Evolutionary conservation across 805 yeast species (phyloP).

Genomic region (Metschnikowia colocasiae): DNA sequence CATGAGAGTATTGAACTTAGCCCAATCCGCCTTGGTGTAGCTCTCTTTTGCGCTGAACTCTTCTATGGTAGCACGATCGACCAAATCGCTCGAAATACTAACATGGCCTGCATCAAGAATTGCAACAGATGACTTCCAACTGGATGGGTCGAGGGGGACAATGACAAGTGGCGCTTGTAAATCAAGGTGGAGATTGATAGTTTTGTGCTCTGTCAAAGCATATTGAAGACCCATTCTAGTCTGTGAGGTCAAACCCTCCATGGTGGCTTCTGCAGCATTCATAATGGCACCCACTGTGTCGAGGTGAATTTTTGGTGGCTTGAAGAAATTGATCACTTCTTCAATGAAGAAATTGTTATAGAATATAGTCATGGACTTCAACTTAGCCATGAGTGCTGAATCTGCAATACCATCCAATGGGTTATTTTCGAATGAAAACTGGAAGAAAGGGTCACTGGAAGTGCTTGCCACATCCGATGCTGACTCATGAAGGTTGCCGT

Average conservation of each 20-base stretch:
- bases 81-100: slow-evolving; percentile 75
- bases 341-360: slow-evolving; percentile 85
- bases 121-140: slow-evolving; percentile 83
- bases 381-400: slow-evolving; percentile 64
- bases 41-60: slow-evolving; percentile 61
- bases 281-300: slow-evolving; percentile 88
- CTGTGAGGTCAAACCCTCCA: slow-evolving; percentile 85
- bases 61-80: slow-evolving; percentile 61
- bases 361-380: slow-evolving; percentile 84
- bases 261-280: slow-evolving; percentile 92
- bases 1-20: slow-evolving; percentile 69
- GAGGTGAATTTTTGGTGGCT: slow-evolving; percentile 78
- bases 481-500: slow-evolving; percentile 32
- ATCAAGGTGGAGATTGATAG: slow-evolving; percentile 79
- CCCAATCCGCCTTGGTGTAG: slow-evolving; percentile 70
- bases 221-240: slow-evolving; percentile 91
- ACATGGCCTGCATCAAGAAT: slow-evolving; percentile 96
- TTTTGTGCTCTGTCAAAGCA: slow-evolving; percentile 91
- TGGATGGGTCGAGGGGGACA: slow-evolving; percentile 75
- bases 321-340: slow-evolving; percentile 69
- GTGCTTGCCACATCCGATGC: slow-evolving; percentile 9
- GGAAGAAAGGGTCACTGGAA: slow-evolving; percentile 65
- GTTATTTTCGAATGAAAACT: slow-evolving; percentile 75
- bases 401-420: slow-evolving; percentile 86
- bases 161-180: slow-evolving; percentile 91